Conservation (phyloP, 176 grass and related monocot species). For the Paspalum vaginatum region DNA sequence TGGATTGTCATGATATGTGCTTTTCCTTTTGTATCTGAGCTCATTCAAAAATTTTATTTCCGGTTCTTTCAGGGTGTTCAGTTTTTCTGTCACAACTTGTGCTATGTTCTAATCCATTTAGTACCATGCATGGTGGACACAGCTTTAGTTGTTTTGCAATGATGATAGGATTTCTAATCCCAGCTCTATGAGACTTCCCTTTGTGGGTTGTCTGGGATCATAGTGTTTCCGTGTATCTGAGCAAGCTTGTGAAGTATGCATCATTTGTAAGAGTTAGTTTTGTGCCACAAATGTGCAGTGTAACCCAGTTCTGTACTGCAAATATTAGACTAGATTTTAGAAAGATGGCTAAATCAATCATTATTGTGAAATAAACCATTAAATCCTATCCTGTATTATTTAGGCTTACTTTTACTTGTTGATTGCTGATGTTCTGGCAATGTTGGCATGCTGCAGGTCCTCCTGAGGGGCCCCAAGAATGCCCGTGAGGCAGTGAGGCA, state of each 20-base stretch:
- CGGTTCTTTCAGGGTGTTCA: neutral
- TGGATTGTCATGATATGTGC: constrained; percentile 60
- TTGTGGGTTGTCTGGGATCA: constrained; percentile 64
- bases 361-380: neutral
- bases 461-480: constrained; percentile 81
- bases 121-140: too few species aligned
- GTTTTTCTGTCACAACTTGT: neutral
- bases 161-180: constrained; percentile 57
- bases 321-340: neutral
- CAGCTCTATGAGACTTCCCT: constrained; percentile 84
- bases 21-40: constrained; percentile 70
- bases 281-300: neutral
- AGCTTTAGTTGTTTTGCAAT: constrained; percentile 3
- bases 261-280: neutral
- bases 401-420: neutral
- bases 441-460: constrained; percentile 32
- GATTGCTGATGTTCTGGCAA: neutral
- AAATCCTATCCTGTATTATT: neutral
- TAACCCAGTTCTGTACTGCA: neutral
- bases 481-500: constrained; percentile 72
- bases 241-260: constrained; percentile 2
- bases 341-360: too few species aligned
- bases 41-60: neutral
- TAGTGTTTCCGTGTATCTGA: constrained; percentile 51
- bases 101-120: neutral